phyloP scores from a whole-genome alignment of 495 filamentous ascomycete species.

The Hyaloscypha finlandica region DNA sequence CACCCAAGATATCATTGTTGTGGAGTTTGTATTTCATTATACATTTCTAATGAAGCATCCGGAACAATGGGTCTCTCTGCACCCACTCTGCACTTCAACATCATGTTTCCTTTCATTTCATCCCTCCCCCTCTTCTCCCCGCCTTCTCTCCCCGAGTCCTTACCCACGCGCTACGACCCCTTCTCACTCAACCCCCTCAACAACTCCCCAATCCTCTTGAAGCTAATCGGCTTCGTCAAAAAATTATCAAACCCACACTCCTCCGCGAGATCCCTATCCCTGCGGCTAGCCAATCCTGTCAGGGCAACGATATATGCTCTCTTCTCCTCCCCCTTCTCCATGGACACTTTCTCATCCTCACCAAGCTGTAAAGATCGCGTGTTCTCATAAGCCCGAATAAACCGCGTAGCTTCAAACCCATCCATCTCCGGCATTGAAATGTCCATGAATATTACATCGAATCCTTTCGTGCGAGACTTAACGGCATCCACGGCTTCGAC shows the following conservation, averaged over 20 bases:
- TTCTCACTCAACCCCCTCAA: constrained; percentile 16
- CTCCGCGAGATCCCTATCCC: constrained; percentile 65
- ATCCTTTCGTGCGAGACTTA: constrained; percentile 11
- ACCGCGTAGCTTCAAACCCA: constrained; percentile 62
- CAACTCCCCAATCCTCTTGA: constrained; percentile 23
- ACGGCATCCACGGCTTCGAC: constrained; percentile 25
- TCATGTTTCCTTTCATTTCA: neutral
- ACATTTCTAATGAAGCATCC: no score
- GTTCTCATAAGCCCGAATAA: constrained; percentile 60
- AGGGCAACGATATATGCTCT: constrained; percentile 57
- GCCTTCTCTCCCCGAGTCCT: neutral
- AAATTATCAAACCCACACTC: constrained; percentile 69
- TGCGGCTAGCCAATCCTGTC: constrained; percentile 64
- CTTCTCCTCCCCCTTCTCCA: neutral
- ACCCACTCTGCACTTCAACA: no score
- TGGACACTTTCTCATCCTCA: neutral
- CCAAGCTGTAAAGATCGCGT: neutral
- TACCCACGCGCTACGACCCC: neutral
- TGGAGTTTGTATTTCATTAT: no score
- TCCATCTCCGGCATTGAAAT: constrained; percentile 76
- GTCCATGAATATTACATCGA: constrained; percentile 39
- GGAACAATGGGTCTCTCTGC: neutral
- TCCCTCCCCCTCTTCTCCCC: neutral
- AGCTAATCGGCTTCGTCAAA: constrained; percentile 65
- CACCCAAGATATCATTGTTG: no score